A percentile compares a stretch with the other conserved stretches of the same genome.
phyloP scores from a whole-genome alignment of 345 rosid species.

The Psidium guajava region DNA sequence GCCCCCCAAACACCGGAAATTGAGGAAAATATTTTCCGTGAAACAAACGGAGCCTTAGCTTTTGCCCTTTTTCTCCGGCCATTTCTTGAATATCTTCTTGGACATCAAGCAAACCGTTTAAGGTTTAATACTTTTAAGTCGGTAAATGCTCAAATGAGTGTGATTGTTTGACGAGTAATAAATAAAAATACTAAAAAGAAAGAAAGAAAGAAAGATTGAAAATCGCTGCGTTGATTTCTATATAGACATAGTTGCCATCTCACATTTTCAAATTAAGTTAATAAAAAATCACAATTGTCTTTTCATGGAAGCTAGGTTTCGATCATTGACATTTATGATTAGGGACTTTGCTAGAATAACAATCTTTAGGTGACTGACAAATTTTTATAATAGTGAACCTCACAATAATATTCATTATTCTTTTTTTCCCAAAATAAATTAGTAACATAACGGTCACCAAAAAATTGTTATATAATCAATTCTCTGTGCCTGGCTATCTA shows the following conservation, averaged over 20 bases:
- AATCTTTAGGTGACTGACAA: too few relatives aligned
- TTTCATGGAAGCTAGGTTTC: not conserved
- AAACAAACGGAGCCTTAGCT: too few relatives aligned
- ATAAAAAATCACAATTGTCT: not conserved
- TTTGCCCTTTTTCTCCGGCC: not conserved
- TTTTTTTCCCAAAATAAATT: too few relatives aligned
- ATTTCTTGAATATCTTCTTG: not conserved
- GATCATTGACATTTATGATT: not conserved
- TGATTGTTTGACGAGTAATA: too few relatives aligned
- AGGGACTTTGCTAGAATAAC: too few relatives aligned
- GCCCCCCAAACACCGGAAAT: too few relatives aligned
- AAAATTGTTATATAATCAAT: too few relatives aligned
- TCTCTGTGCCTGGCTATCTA: not conserved
- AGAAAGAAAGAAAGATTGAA: not conserved
- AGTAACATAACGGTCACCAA: too few relatives aligned
- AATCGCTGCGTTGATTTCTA: fast-evolving
- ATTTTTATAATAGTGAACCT: too few relatives aligned
- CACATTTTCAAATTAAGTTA: not conserved
- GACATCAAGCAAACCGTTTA: not conserved
- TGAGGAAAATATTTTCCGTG: too few relatives aligned
- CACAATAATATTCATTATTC: too few relatives aligned
- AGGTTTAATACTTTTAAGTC: not conserved
- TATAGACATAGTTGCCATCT: not conserved
- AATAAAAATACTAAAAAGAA: too few relatives aligned
- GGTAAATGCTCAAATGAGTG: not conserved